Percentiles rank a stretch among this genome's conserved stretches.
These are phyloP conservation scores for Melianthus villosus DNA, from an alignment of 441 rosid genomes.

Conservation along the genomic window DNA sequence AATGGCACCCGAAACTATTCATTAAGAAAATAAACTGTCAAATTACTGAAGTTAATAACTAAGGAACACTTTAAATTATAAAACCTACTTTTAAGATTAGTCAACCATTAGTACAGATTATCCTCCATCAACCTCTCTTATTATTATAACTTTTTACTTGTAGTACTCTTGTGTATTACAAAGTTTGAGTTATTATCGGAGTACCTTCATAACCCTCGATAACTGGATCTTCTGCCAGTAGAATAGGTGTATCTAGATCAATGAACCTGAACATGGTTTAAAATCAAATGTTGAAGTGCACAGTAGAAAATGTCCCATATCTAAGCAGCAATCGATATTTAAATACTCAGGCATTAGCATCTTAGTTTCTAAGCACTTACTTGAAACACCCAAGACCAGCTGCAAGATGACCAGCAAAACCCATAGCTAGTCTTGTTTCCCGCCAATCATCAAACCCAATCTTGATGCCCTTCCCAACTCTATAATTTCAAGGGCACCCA, in stretches of 20 bases:
- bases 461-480: conserved; percentile 46
- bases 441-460: conserved; percentile 67
- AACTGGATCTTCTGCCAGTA: conserved; percentile 79
- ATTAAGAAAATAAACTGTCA: conserved; percentile 4
- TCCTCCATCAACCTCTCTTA: too few species aligned
- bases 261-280: conserved; percentile 53
- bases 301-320: too few species aligned
- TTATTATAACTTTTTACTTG: too few species aligned
- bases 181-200: conserved; percentile 1
- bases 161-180: not conserved
- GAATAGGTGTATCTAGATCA: conserved; percentile 76
- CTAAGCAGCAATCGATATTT: too few species aligned
- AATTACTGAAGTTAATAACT: not conserved
- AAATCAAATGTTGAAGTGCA: too few species aligned
- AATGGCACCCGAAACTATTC: conserved; percentile 46
- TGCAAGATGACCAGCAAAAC: conserved; percentile 84
- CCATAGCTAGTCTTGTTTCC: conserved; percentile 91
- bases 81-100: not conserved
- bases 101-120: too few species aligned
- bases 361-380: too few species aligned
- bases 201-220: conserved; percentile 72
- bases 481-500: conserved; percentile 61
- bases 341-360: too few species aligned
- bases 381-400: conserved; percentile 79
- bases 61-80: not conserved